These are phyloP conservation scores for Apiospora pterosperma DNA, from an alignment of 2,329 filamentous ascomycete genomes.

Conservation along the genomic window DNA sequence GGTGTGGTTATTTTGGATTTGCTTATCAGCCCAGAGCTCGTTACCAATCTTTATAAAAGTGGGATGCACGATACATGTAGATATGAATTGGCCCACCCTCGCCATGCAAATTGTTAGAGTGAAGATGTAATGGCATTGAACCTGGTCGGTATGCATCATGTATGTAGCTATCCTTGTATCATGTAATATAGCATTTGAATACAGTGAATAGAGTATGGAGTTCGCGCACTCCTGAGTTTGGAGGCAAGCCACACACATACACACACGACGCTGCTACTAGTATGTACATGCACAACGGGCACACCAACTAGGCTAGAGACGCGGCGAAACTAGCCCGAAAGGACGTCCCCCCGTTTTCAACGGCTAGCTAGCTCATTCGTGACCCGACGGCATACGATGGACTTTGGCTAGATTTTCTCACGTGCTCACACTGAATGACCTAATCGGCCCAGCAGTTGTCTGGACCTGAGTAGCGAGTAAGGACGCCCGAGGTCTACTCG, in stretches of 20 bases:
- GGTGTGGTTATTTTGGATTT: neutral
- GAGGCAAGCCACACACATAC: neutral
- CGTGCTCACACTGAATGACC: neutral
- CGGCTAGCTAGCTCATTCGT: neutral
- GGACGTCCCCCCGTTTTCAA: neutral
- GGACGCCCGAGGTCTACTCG: neutral
- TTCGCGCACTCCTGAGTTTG: neutral
- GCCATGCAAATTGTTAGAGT: too few species aligned
- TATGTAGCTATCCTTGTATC: too few species aligned
- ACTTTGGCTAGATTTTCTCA: neutral
- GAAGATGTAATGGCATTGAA: too few species aligned
- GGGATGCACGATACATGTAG: neutral
- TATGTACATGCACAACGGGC: neutral
- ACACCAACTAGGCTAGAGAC: neutral
- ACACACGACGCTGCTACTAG: too few species aligned
- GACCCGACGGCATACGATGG: constrained; percentile 12
- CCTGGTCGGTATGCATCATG: too few species aligned
- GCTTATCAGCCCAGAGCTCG: neutral
- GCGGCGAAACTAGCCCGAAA: neutral
- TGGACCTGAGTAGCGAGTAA: neutral
- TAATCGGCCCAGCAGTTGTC: neutral
- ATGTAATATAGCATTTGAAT: neutral
- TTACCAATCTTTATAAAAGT: constrained; percentile 1
- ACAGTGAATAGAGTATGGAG: neutral
- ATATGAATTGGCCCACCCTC: neutral